phyloP scores from a whole-genome alignment of 2,329 filamentous ascomycete species.

The Alternaria hordeiaustralica region DNA sequence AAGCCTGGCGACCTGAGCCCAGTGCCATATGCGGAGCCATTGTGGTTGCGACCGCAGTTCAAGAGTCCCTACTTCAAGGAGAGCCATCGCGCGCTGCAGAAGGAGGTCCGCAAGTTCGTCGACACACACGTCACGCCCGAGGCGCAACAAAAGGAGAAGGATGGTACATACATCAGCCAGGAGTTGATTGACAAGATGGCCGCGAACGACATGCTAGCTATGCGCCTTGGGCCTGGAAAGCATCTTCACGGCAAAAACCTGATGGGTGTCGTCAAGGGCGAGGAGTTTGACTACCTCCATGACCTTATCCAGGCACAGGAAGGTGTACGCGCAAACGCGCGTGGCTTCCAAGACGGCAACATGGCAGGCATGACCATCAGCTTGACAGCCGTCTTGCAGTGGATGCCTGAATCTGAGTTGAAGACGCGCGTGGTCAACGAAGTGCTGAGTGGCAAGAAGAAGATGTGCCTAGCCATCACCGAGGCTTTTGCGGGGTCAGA shows the following conservation, averaged over 20 bases:
- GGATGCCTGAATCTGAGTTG: slow-evolving; percentile 70
- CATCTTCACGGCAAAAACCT: slow-evolving; percentile 76
- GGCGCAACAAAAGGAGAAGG: slow-evolving; percentile 76
- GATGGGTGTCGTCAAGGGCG: slow-evolving; percentile 72
- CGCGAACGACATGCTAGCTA: slow-evolving; percentile 74
- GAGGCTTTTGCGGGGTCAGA: slow-evolving; percentile 88
- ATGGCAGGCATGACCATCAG: slow-evolving; percentile 87
- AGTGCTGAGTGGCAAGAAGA: slow-evolving; percentile 80
- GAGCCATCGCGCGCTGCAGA: slow-evolving; percentile 71
- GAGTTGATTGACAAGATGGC: slow-evolving; percentile 81
- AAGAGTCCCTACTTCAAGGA: slow-evolving; percentile 82
- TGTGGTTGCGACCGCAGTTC: slow-evolving; percentile 81
- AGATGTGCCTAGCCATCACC: slow-evolving; percentile 86
- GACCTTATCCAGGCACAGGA: slow-evolving; percentile 80
- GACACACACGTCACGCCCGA: slow-evolving; percentile 75
- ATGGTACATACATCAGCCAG: slow-evolving; percentile 72
- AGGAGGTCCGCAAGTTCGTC: slow-evolving; percentile 74
- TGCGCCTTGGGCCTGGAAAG: slow-evolving; percentile 83
- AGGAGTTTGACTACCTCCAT: slow-evolving; percentile 88
- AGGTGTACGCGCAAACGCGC: slow-evolving; percentile 70
- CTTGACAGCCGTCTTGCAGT: slow-evolving; percentile 80
- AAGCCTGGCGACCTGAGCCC: slow-evolving; percentile 73
- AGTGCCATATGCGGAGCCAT: slow-evolving; percentile 84
- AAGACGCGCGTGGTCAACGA: slow-evolving; percentile 73
- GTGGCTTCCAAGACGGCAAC: slow-evolving; percentile 86